A percentile compares a stretch with the other conserved stretches of the same genome.
These are phyloP conservation scores for Suillus alpinus DNA, from an alignment of 768 basidiomycete genomes.

Conservation along the genomic window DNA sequence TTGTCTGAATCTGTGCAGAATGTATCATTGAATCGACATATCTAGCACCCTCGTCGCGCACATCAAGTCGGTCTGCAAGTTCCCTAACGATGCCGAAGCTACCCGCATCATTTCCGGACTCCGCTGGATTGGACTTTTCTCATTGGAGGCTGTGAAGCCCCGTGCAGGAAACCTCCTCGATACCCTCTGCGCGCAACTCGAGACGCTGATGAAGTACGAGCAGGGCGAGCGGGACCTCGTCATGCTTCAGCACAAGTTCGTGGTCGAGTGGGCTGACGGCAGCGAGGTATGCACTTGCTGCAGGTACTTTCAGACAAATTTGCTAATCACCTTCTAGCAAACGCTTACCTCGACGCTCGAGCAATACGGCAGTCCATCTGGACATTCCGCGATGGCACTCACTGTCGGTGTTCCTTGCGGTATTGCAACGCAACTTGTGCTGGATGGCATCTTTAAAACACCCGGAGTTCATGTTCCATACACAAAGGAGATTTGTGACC, in stretches of 20 bases:
- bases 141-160: slow-evolving; percentile 54
- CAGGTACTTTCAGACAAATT: background rate
- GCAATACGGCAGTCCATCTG: slow-evolving; percentile 75
- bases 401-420: slow-evolving; percentile 94
- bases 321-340: slow-evolving; percentile 46
- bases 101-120: slow-evolving; percentile 84
- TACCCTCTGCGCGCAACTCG: slow-evolving; percentile 88
- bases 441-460: slow-evolving; percentile 78
- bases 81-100: slow-evolving; percentile 69
- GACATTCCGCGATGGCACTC: slow-evolving; percentile 87
- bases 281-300: slow-evolving; percentile 43
- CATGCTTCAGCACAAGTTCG: slow-evolving; percentile 98
- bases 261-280: slow-evolving; percentile 87
- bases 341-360: slow-evolving; percentile 90
- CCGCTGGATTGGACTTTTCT: slow-evolving; percentile 93
- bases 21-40: slow-evolving; percentile 1
- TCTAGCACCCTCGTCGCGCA: slow-evolving; percentile 68
- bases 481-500: slow-evolving; percentile 78
- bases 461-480: slow-evolving; percentile 89
- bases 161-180: slow-evolving; percentile 82
- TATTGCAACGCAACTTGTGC: slow-evolving; percentile 86
- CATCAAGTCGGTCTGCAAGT: slow-evolving; percentile 66
- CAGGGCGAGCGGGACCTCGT: slow-evolving; percentile 91
- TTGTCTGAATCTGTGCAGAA: slow-evolving; percentile 5
- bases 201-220: slow-evolving; percentile 90